Percentiles rank a stretch among this genome's conserved stretches.
phyloP scores from a whole-genome alignment of 2,329 filamentous ascomycete genomes.

The Microdochium nivale region DNA sequence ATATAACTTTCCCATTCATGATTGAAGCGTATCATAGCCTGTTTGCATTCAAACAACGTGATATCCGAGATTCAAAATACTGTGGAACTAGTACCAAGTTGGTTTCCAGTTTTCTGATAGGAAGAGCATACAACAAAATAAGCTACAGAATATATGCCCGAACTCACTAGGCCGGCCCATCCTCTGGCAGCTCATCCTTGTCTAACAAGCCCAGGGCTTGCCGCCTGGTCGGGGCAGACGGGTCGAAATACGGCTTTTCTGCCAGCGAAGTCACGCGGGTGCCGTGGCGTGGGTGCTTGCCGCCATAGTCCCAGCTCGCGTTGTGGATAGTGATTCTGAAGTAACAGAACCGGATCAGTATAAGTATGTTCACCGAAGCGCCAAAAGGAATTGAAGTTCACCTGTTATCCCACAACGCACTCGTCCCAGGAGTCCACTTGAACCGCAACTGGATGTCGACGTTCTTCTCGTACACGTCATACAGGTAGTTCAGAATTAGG shows the following conservation, averaged over 20 bases:
- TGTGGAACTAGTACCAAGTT: too few species aligned
- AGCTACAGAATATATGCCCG: too few species aligned
- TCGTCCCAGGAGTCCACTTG: slow-evolving; percentile 59
- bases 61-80: too few species aligned
- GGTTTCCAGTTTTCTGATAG: too few species aligned
- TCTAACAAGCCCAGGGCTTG: slow-evolving; percentile 58
- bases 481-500: slow-evolving; percentile 57
- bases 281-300: slow-evolving; percentile 58
- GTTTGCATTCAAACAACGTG: too few species aligned
- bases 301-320: slow-evolving; percentile 66
- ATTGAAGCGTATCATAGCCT: too few species aligned
- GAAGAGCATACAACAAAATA: too few species aligned
- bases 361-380: too few species aligned
- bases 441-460: slow-evolving; percentile 66
- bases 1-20: too few species aligned
- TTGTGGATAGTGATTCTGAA: slow-evolving; percentile 63
- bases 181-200: slow-evolving; percentile 34
- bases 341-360: neutral
- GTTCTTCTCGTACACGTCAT: slow-evolving; percentile 59
- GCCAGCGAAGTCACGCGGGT: slow-evolving; percentile 63
- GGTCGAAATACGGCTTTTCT: slow-evolving; percentile 62
- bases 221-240: slow-evolving; percentile 55
- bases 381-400: slow-evolving; percentile 10
- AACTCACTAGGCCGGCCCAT: slow-evolving; percentile 12
- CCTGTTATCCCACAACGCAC: slow-evolving; percentile 65